A percentile compares a stretch with the other conserved stretches of the same genome.
These are phyloP conservation scores for Sclerotinia sclerotiorum DNA, from an alignment of 2,329 filamentous ascomycete species.

Conservation along the genomic window DNA sequence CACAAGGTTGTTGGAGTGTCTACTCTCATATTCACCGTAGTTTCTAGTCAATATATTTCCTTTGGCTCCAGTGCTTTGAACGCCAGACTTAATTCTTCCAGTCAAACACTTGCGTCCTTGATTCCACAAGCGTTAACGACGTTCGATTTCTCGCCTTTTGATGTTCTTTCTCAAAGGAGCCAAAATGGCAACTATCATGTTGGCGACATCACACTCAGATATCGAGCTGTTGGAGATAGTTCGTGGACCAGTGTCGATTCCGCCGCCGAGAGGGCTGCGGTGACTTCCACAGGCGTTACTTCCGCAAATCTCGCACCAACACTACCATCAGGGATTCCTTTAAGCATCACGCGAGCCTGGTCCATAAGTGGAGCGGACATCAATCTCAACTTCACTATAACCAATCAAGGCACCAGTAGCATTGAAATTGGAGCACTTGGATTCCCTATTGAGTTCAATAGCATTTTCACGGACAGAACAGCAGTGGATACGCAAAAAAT, in stretches of 20 bases:
- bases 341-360: constrained; percentile 55
- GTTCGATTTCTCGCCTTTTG: constrained; percentile 58
- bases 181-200: constrained; percentile 57
- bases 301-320: constrained; percentile 47
- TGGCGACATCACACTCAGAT: constrained; percentile 58
- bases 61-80: constrained; percentile 42
- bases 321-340: constrained; percentile 41
- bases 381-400: constrained; percentile 52
- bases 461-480: constrained; percentile 55
- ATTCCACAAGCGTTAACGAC: constrained; percentile 41
- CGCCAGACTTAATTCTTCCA: constrained; percentile 45
- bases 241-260: constrained; percentile 52
- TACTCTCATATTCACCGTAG: background rate
- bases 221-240: constrained; percentile 44
- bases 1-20: constrained; percentile 1
- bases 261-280: constrained; percentile 43
- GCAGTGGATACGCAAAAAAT: constrained; percentile 50
- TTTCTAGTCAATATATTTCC: constrained; percentile 24
- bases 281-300: constrained; percentile 40
- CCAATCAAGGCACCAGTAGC: constrained; percentile 44
- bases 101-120: constrained; percentile 52
- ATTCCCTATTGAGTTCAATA: constrained; percentile 61
- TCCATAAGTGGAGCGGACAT: constrained; percentile 50
- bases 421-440: constrained; percentile 58
- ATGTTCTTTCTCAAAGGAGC: constrained; percentile 49